Evolutionary conservation across 73 alveolate species (phyloP).

Genomic region (Paraurostyla sp.): DNA sequence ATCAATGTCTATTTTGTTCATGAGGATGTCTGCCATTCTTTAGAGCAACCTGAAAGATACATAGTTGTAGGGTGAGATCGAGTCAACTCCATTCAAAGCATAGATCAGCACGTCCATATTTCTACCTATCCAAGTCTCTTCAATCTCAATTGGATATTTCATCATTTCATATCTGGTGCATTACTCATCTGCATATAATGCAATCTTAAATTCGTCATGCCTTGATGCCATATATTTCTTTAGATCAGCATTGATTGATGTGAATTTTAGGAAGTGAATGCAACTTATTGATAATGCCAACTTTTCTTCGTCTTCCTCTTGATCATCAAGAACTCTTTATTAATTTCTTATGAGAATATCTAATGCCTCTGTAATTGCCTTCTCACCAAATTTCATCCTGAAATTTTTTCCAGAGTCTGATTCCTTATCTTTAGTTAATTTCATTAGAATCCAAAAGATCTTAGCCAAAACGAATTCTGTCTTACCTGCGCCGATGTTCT

Average conservation of each 20-base stretch:
- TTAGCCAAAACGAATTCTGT: slow-evolving; percentile 87
- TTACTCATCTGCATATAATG: slow-evolving; percentile 78
- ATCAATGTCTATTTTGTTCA: slow-evolving; percentile 61
- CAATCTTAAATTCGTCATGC: slow-evolving; percentile 68
- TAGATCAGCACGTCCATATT: slow-evolving; percentile 66
- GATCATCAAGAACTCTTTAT: slow-evolving; percentile 81
- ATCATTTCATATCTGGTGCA: slow-evolving; percentile 55
- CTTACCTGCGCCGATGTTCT: slow-evolving; percentile 94
- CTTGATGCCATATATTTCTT: slow-evolving; percentile 66
- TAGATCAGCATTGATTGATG: slow-evolving; percentile 68
- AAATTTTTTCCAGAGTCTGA: slow-evolving; percentile 69
- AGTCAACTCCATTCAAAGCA: slow-evolving; percentile 68
- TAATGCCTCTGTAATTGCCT: slow-evolving; percentile 77
- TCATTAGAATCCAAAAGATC: slow-evolving; percentile 84
- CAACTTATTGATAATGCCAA: slow-evolving; percentile 77
- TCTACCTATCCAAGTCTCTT: slow-evolving; percentile 83
- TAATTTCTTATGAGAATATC: slow-evolving; percentile 81
- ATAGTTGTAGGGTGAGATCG: slow-evolving; percentile 78
- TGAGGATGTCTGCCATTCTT: slow-evolving; percentile 85
- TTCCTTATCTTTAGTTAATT: slow-evolving; percentile 73
- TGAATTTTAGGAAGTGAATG: slow-evolving; percentile 82
- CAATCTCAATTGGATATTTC: slow-evolving; percentile 82
- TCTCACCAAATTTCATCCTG: slow-evolving; percentile 79
- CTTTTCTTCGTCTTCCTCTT: slow-evolving; percentile 87
- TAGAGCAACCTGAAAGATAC: slow-evolving; percentile 84